Evolutionary conservation across 179 eudicot species (phyloP).

Genomic region (Actinidia arguta): DNA sequence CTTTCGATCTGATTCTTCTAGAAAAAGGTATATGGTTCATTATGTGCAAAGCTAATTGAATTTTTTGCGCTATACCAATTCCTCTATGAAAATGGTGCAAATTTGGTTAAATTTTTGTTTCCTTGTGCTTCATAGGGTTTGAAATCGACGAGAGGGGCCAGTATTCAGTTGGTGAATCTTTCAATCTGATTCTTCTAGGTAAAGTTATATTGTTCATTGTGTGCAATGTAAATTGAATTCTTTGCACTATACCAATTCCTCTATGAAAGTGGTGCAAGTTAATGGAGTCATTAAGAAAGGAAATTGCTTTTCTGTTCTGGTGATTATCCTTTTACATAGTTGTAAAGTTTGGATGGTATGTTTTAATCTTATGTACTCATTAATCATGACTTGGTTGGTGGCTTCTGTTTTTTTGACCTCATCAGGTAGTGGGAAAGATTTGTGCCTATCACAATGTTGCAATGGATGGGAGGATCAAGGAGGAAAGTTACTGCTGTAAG

Average conservation of each 20-base stretch:
- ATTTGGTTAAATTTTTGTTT: neutral
- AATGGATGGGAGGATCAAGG: slow-evolving; percentile 96
- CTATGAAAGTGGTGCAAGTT: neutral
- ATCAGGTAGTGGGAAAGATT: neutral
- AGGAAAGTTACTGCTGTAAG: slow-evolving; percentile 81
- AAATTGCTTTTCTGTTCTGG: neutral
- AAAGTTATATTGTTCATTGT: no score
- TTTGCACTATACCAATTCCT: no score
- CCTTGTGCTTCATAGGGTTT: neutral
- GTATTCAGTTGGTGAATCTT: neutral
- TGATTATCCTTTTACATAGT: neutral
- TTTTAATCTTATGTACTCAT: neutral
- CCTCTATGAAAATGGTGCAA: neutral
- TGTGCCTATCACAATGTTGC: slow-evolving; percentile 54
- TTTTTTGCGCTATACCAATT: neutral
- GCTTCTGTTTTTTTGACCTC: neutral
- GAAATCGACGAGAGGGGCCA: neutral
- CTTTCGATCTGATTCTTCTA: slow-evolving; percentile 3
- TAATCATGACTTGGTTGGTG: slow-evolving; percentile 2
- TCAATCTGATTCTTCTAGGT: neutral
- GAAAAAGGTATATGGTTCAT: no score
- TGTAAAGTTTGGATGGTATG: neutral
- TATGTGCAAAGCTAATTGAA: neutral
- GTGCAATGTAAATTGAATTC: neutral
- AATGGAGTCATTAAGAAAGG: neutral